Percentiles rank a stretch among this genome's conserved stretches.
Conservation (phyloP, 805 yeast genomes). For the Nadsonia fulvescens region DNA sequence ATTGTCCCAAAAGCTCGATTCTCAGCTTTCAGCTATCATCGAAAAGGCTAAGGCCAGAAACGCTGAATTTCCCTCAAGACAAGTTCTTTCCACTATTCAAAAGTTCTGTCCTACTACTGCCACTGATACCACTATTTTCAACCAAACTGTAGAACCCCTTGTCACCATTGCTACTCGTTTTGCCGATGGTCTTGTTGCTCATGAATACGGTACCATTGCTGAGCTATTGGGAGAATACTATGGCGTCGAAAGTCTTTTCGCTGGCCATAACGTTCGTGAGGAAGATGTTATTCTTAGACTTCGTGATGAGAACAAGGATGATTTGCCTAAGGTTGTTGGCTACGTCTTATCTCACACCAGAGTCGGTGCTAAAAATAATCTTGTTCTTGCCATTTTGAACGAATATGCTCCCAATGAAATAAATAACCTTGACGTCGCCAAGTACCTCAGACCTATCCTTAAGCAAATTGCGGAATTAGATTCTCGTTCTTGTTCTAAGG, state of each 20-base stretch:
- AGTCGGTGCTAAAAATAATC: conserved; percentile 81
- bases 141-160: conserved; percentile 53
- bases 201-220: conserved; percentile 65
- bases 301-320: conserved; percentile 74
- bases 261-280: conserved; percentile 59
- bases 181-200: conserved; percentile 58
- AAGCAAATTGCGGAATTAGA: conserved; percentile 75
- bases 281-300: conserved; percentile 77
- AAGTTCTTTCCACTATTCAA: conserved; percentile 51
- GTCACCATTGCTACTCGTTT: conserved; percentile 52
- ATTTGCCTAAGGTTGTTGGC: conserved; percentile 52
- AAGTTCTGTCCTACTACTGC: conserved; percentile 41
- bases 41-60: conserved; percentile 45
- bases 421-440: conserved; percentile 49
- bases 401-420: conserved; percentile 56
- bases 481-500: conserved; percentile 80
- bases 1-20: conserved; percentile 62
- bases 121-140: conserved; percentile 25
- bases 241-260: conserved; percentile 60
- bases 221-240: conserved; percentile 53
- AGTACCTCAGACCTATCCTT: conserved; percentile 51
- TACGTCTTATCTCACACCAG: conserved; percentile 78
- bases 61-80: conserved; percentile 89
- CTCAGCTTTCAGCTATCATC: conserved; percentile 41
- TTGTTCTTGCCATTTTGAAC: conserved; percentile 68